A percentile compares a stretch with the other conserved stretches of the same genome.
Conservation (phyloP, 345 rosid genomes). For the Moricandia arvensis region DNA sequence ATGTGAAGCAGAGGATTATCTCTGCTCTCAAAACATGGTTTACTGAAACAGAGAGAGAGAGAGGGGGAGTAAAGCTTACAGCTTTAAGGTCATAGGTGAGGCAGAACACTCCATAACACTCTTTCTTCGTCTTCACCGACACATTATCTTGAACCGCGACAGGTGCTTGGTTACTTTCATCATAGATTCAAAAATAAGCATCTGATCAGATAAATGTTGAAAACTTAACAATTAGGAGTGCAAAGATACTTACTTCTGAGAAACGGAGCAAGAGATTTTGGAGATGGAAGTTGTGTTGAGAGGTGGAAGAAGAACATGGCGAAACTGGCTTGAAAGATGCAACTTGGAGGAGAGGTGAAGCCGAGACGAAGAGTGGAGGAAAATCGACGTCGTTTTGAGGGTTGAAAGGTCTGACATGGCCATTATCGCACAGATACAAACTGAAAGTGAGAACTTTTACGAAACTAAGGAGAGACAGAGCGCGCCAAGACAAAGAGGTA, state of each 20-base stretch:
- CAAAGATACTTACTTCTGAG: constrained; percentile 46
- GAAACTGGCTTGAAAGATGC: constrained; percentile 49
- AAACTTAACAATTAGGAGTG: not conserved
- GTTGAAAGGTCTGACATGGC: constrained; percentile 67
- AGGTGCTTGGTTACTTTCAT: constrained; percentile 44
- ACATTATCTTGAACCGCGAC: constrained; percentile 48
- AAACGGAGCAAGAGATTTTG: constrained; percentile 69
- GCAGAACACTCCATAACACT: constrained; percentile 90
- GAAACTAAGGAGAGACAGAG: not conserved
- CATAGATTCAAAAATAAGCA: not conserved
- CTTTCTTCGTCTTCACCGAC: constrained; percentile 46
- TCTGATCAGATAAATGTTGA: constrained; percentile 4
- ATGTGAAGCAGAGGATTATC: constrained; percentile 11
- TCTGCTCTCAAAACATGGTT: not conserved
- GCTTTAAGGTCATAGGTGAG: constrained; percentile 93
- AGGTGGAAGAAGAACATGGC: constrained; percentile 47
- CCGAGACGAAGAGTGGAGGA: constrained; percentile 56
- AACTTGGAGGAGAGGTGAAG: constrained; percentile 46
- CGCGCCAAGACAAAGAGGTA: constrained; percentile 28
- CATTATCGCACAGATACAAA: constrained; percentile 48
- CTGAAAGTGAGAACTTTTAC: constrained; percentile 23
- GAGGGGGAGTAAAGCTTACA: constrained; percentile 40
- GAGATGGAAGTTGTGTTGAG: constrained; percentile 37
- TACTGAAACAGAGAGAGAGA: not conserved
- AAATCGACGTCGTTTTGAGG: constrained; percentile 41